Conservation (phyloP, 2,329 filamentous ascomycete genomes). For the Fonsecaea monophora region DNA sequence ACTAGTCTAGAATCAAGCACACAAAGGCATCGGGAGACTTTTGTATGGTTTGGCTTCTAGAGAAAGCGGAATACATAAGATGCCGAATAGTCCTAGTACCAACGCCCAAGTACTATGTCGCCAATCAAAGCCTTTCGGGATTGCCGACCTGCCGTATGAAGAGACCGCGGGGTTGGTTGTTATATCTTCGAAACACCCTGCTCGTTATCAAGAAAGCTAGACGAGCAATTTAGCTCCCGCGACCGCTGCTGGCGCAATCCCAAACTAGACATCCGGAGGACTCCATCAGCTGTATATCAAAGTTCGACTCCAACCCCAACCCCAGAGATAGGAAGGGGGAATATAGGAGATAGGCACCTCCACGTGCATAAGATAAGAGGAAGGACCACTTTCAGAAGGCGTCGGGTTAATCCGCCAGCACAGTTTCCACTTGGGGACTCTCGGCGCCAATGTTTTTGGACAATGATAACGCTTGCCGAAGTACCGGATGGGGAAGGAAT, state of each 20-base stretch:
- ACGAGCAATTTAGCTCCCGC: not conserved
- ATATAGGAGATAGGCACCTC: not conserved
- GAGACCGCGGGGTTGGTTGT: not conserved
- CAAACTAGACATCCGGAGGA: not conserved
- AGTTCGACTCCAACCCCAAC: not conserved
- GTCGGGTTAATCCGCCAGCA: not conserved
- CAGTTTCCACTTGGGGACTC: not conserved
- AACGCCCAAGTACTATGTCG: not conserved
- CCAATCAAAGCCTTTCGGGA: not conserved
- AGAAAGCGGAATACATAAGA: not conserved
- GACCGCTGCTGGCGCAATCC: not conserved
- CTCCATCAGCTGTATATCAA: not conserved
- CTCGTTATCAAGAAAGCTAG: not conserved
- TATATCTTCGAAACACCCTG: not conserved
- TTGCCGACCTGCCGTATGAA: not conserved
- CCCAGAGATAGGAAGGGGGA: not conserved
- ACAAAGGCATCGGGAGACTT: not conserved
- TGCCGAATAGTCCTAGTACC: not conserved
- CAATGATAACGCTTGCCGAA: not conserved
- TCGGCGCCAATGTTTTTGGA: not conserved
- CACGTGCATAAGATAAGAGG: not conserved
- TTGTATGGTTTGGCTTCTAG: not conserved
- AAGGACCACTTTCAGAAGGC: not conserved
- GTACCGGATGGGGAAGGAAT: not conserved
- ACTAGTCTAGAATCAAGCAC: not conserved